Evolutionary conservation across 148 eudicot species (phyloP), one percentile per base, ranked within the genome.

Genomic region (Silene latifolia): DNA sequence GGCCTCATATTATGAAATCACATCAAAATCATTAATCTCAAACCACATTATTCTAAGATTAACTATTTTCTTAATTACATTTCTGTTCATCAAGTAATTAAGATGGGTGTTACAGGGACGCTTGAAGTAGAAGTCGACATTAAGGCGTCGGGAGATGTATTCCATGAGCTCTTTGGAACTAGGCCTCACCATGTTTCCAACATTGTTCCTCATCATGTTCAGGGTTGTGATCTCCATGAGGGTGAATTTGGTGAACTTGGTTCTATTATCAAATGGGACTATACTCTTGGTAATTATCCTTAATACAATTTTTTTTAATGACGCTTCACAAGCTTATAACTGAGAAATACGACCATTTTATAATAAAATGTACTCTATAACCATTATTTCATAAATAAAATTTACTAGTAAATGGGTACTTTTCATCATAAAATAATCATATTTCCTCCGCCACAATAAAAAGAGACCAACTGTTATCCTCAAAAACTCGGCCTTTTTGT

Each of bases 251-350:
- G 63, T 2, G 3, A 59, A 8, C 63, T 21, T 59, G 63, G 63
- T 59, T 59, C 63, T 8, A 19, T 59, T 6, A 59, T 59, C 20
- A 7, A 59, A 8, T 59, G 77, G 82, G 75, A 74, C 23, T 87
- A 67, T 20, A 76, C 69, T 23, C 65, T 79, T 39, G 84, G 85
- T 82, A 81, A 0, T 3, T 18, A 12, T 15, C 35, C 35, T 32
- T 32, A 32, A n/a, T n/a, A n/a, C n/a, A n/a, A n/a, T n/a, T n/a
- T n/a, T n/a, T n/a, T n/a, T n/a, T n/a, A n/a, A n/a, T n/a, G n/a
- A n/a, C n/a, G n/a, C n/a, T n/a, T n/a, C n/a, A n/a, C n/a, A n/a
- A n/a, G n/a, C n/a, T n/a, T n/a, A n/a, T n/a, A n/a, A n/a, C n/a
- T n/a, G n/a, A n/a, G n/a, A n/a, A n/a, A n/a, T n/a, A n/a, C n/a